Percentiles rank a stretch among this genome's conserved stretches.
phyloP scores from a whole-genome alignment of 164 flowering plant species.

The Houttuynia cordata region DNA sequence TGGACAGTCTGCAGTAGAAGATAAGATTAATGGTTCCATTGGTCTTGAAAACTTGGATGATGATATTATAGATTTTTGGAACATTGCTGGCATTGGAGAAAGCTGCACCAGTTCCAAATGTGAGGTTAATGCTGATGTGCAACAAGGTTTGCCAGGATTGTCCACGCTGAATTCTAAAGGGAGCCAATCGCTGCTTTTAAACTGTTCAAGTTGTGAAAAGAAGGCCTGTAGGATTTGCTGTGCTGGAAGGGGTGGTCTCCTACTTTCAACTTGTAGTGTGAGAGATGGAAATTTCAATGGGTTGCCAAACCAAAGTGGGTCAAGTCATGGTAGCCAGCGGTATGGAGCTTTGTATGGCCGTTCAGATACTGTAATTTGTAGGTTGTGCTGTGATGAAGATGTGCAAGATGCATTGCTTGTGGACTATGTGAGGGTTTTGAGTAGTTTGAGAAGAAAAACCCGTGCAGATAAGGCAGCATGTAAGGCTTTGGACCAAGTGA shows the following conservation, averaged over 20 bases:
- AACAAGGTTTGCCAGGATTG: slow-evolving; percentile 13
- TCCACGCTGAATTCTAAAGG: slow-evolving; percentile 21
- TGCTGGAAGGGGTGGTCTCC: slow-evolving; percentile 86
- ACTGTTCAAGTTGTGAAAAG: slow-evolving; percentile 60
- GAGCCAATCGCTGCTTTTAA: slow-evolving; percentile 20
- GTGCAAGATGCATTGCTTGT: slow-evolving; percentile 72
- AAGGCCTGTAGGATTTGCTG: slow-evolving; percentile 78
- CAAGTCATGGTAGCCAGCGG: slow-evolving; percentile 40
- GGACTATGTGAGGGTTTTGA: slow-evolving; percentile 72
- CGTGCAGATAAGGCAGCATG: slow-evolving; percentile 60
- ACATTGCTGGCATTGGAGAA: slow-evolving; percentile 57
- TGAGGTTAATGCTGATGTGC: slow-evolving; percentile 58
- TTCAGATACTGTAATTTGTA: slow-evolving; percentile 64
- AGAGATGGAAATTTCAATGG: slow-evolving; percentile 38
- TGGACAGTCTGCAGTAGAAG: slow-evolving; percentile 75
- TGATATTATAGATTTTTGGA: slow-evolving; percentile 77
- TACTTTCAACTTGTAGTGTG: slow-evolving; percentile 31
- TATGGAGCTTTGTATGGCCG: slow-evolving; percentile 37
- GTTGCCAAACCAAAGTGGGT: slow-evolving; percentile 38
- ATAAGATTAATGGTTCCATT: slow-evolving; percentile 53
- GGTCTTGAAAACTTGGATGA: slow-evolving; percentile 52
- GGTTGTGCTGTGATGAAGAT: slow-evolving; percentile 56
- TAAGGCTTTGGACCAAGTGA: slow-evolving; percentile 47
- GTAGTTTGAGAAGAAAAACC: slow-evolving; percentile 48
- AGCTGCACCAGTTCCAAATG: slow-evolving; percentile 58